Conservation (phyloP, 768 basidiomycete genomes). For the Kwoniella bestiolae region DNA sequence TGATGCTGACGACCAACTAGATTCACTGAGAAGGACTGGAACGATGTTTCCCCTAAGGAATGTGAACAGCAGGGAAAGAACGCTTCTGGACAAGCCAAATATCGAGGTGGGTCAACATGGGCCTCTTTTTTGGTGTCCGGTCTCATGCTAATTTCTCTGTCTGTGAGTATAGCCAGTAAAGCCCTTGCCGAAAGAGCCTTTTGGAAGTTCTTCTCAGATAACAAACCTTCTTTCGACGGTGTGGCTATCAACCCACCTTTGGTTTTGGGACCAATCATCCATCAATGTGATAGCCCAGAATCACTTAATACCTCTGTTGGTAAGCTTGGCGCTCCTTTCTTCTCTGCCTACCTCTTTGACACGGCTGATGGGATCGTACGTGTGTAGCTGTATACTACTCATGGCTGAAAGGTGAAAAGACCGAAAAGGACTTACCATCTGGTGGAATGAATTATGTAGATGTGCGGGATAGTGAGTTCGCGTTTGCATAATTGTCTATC, state of each 20-base stretch:
- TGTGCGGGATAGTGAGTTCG: constrained; percentile 40
- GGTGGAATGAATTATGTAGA: constrained; percentile 49
- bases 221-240: constrained; percentile 52
- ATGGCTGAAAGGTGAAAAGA: constrained; percentile 51
- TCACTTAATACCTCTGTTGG: constrained; percentile 59
- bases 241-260: constrained; percentile 54
- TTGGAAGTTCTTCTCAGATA: constrained; percentile 52
- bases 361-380: too few species aligned
- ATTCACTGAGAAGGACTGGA: constrained; percentile 52
- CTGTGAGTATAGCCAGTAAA: constrained; percentile 37
- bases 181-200: constrained; percentile 52
- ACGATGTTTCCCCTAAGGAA: constrained; percentile 18
- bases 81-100: constrained; percentile 35
- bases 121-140: background rate
- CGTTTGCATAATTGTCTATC: too few species aligned
- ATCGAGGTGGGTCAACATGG: constrained; percentile 33
- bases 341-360: background rate
- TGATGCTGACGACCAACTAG: too few species aligned
- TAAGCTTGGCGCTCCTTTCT: constrained; percentile 17
- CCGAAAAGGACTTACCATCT: constrained; percentile 46
- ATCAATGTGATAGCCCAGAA: constrained; percentile 58
- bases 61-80: constrained; percentile 35
- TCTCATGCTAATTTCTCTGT: too few species aligned
- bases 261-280: constrained; percentile 58
- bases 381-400: constrained; percentile 41